A percentile compares a stretch with the other conserved stretches of the same genome.
phyloP scores from a whole-genome alignment of 2,329 filamentous ascomycete species.

The Neoarthrinium moseri region DNA sequence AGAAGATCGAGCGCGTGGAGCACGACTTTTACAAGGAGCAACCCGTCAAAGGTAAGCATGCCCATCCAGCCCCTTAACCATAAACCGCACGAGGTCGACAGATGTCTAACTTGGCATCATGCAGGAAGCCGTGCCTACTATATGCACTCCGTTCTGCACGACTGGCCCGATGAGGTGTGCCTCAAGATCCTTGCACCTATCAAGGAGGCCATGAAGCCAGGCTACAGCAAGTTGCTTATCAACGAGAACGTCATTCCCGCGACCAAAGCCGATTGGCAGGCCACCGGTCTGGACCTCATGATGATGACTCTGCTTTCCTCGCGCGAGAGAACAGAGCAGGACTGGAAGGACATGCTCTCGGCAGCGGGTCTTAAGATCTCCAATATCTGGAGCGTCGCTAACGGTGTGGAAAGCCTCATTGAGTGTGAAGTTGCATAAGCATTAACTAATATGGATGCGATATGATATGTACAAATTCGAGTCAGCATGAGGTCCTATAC shows the following conservation, averaged over 20 bases:
- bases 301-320: slow-evolving; percentile 32
- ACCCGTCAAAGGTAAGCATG: slow-evolving; percentile 37
- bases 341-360: slow-evolving; percentile 32
- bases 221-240: slow-evolving; percentile 1
- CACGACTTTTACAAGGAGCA: slow-evolving; percentile 47
- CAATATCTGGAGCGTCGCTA: slow-evolving; percentile 28
- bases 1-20: slow-evolving; percentile 31
- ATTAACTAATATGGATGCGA: too few species aligned
- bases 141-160: slow-evolving; percentile 35
- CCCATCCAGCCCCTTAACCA: not conserved
- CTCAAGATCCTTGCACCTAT: slow-evolving; percentile 29
- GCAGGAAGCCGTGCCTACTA: slow-evolving; percentile 31
- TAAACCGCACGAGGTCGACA: not conserved
- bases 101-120: not conserved
- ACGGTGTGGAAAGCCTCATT: slow-evolving; percentile 35
- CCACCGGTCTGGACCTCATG: slow-evolving; percentile 34
- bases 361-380: slow-evolving; percentile 31
- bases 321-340: slow-evolving; percentile 31
- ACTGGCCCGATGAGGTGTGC: slow-evolving; percentile 33
- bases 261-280: slow-evolving; percentile 30
- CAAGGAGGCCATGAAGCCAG: slow-evolving; percentile 21
- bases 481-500: too few species aligned
- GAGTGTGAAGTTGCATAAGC: too few species aligned
- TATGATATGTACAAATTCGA: too few species aligned
- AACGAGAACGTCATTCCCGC: slow-evolving; percentile 21